Evolutionary conservation across 192 early-diverging fungal species (phyloP), one percentile per base, ranked within the genome.

Genomic region (Chytriomyces sp.): DNA sequence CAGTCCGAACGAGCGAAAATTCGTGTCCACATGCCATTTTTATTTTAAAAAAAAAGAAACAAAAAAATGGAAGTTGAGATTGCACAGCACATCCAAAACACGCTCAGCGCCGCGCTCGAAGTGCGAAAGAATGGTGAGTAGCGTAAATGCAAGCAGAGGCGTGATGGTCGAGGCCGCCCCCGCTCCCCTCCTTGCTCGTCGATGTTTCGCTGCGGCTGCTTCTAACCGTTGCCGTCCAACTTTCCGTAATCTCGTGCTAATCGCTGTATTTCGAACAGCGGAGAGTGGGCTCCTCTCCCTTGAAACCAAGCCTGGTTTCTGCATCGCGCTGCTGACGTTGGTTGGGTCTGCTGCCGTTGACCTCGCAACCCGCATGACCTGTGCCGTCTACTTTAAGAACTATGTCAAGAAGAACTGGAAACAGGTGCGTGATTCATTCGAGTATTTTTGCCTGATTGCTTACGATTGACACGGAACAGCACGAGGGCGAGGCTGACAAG

Each of bases 361-460:
- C 77, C 76, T 66, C 23, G 88, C 84, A 46, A 82, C 94, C 5
- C 90, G 94, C 59, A 91, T 95, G 76, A 90, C 96, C 5, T 93
- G 90, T 6, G 88, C 93, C 23, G 82, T 99, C 63, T 92, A 94
- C 75, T 98, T 99, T 84, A 99, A 99, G 85, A 99, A 99, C 83
- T 96, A 91, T 86, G 86, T 98, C 77, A 94, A 94, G 75, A 89
- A 92, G 74, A 82, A 92, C 77, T 99, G 98, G 98, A 79, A 85
- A 60, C 79, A 78, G 78, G 86, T 88, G 50, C 16, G 69, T 53
- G 44, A 13, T n/a, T 69, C 35, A 44, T 16, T 50, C 5, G 13
- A 13, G 6, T 53, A 2, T 69, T 43, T 20, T 60, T 44, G 0
- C 49, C 7, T 69, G 61, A 18, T 76, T 20, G 13, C 57, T 50